These are phyloP conservation scores for Digitaria exilis DNA, from an alignment of 202 grass and related monocot species.

Conservation along the genomic window DNA sequence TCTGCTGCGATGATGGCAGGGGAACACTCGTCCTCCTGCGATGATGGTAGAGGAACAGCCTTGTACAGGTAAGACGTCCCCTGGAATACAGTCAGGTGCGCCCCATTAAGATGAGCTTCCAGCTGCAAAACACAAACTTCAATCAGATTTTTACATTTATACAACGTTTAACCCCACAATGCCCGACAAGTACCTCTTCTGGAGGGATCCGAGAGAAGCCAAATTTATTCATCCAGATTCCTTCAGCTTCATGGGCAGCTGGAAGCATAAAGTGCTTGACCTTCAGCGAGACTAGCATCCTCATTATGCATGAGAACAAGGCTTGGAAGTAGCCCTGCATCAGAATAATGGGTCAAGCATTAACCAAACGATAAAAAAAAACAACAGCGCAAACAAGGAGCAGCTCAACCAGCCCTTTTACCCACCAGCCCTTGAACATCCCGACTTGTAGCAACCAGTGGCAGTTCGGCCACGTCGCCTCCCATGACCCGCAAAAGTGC, in stretches of 20 bases:
- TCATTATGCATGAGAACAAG: slow-evolving; percentile 78
- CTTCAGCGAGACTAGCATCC: slow-evolving; percentile 62
- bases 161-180: not conserved
- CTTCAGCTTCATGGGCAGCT: slow-evolving; percentile 89
- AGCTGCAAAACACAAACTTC: slow-evolving; percentile 46
- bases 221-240: slow-evolving; percentile 96
- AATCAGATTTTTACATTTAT: slow-evolving; percentile 10
- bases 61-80: slow-evolving; percentile 83
- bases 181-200: slow-evolving; percentile 72
- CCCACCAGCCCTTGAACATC: slow-evolving; percentile 88
- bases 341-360: slow-evolving; percentile 4
- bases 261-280: slow-evolving; percentile 88
- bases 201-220: slow-evolving; percentile 74
- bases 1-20: not conserved
- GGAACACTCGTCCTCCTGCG: slow-evolving; percentile 31
- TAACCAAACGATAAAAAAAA: slow-evolving; percentile 7
- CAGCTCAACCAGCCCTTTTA: not conserved
- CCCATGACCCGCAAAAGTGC: slow-evolving; percentile 91
- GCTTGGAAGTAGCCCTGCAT: slow-evolving; percentile 92
- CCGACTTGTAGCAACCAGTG: slow-evolving; percentile 91
- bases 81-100: slow-evolving; percentile 71
- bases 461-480: slow-evolving; percentile 80
- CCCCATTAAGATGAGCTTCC: slow-evolving; percentile 72
- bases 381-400: not conserved
- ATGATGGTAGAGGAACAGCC: slow-evolving; percentile 40